These are phyloP conservation scores for Ceratocystis harringtonii DNA, from an alignment of 2,329 filamentous ascomycete genomes.

Conservation along the genomic window DNA sequence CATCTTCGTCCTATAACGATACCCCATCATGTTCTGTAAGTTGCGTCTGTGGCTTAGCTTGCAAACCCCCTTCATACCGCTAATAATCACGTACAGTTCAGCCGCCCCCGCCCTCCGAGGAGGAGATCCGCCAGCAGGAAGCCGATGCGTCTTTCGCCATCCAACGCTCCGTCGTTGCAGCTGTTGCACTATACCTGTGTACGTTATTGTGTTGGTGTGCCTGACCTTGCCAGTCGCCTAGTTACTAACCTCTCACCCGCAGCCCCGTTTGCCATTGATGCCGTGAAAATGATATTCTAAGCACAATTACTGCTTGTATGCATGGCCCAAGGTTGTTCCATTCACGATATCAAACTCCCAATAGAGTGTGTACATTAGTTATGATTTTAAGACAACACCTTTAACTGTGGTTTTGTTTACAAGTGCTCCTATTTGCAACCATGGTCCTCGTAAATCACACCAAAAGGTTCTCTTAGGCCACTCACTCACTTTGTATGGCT, in stretches of 20 bases:
- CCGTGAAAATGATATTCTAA: conserved; percentile 32
- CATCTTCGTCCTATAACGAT: not conserved
- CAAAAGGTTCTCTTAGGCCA: not conserved
- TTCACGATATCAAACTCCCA: conserved; percentile 9
- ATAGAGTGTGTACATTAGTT: conserved; percentile 12
- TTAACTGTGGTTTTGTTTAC: not conserved
- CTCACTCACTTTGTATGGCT: not conserved
- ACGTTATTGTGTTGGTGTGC: conserved; percentile 25
- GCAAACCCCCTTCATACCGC: not conserved
- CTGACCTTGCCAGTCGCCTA: not conserved
- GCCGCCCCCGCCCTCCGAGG: conserved; percentile 51
- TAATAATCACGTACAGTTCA: conserved; percentile 34
- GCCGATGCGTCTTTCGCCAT: conserved; percentile 51
- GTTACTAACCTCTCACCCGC: not conserved
- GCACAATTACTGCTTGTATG: not conserved
- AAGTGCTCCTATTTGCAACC: not conserved
- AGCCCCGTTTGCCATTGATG: conserved; percentile 46
- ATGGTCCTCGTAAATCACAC: not conserved
- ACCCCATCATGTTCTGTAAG: conserved; percentile 14
- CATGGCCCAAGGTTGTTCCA: not conserved
- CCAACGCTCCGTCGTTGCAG: conserved; percentile 49
- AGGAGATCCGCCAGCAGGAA: conserved; percentile 58
- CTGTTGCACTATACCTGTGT: conserved; percentile 63
- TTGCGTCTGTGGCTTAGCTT: not conserved
- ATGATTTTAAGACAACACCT: conserved; percentile 4